Base-by-base conservation (phyloP, 139 green algal genomes). In the Auxenochlorella protothecoides region DNA sequence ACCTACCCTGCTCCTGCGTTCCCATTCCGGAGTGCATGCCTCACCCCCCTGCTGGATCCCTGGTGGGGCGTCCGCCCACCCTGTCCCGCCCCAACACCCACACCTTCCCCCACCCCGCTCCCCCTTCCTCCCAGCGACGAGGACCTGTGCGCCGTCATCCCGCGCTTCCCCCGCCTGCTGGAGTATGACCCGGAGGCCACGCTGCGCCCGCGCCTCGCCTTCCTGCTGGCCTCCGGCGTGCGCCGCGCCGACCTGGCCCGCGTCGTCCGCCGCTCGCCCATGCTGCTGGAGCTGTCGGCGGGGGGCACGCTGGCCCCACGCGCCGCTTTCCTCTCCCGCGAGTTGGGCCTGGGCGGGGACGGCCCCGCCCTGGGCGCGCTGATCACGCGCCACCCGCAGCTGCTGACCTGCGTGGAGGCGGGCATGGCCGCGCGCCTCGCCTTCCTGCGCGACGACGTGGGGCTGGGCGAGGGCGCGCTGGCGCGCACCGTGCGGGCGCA, bases 381-480 rank as follows among this genome's bases (percentile, higher is more conserved):
- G 9, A 71, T 88, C 4, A 60, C 72, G 61, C 70, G 81, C 16
- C 76, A 83, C 59, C 86, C 86, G 3, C 72, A 79, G 66, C 76
- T 89, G 69, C 77, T 91, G 53, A 91, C 86, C 9, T 89, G 76
- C 66, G 81, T 80, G 7, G 71, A 89, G 10, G 68, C 85, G 10
- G 78, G 79, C 73, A 85, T 92, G 77, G 16, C 70, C 54, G 72
- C 68, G 55, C 72, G 82, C 1, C 61, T 90, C 2, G 74, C 83
- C 53, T 90, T 86, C 14, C 63, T 90, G 53, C 55, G 59, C 13
- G 8, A 66, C 10, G 53, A 75, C 8, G 54, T 68, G 15, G 81
- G 79, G 14, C 68, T 89, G 15, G 51, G 55, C 16, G 51, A 78
- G n/a, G 52, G 72, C 51, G 60, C 79, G 63, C 56, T 91, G 7